These are phyloP conservation scores for Vaccinium macrocarpon DNA, from an alignment of 148 eudicot genomes.

Conservation along the genomic window DNA sequence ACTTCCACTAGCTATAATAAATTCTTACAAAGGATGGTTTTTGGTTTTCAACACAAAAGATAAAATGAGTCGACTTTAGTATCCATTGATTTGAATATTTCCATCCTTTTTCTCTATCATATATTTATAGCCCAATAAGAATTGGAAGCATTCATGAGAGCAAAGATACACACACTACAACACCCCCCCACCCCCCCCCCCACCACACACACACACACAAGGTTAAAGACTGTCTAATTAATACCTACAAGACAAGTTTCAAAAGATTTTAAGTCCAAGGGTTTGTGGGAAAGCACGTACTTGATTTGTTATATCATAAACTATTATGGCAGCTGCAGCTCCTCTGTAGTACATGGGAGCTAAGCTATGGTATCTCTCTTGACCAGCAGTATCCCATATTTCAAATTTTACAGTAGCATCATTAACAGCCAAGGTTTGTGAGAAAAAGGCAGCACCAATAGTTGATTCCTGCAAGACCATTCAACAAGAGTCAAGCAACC, in stretches of 20 bases:
- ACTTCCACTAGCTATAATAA: background rate
- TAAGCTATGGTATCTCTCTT: constrained; percentile 37
- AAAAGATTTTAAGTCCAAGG: background rate
- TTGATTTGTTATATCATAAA: constrained; percentile 40
- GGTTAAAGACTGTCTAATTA: background rate
- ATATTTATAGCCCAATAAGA: background rate
- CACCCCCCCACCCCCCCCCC: too few species aligned
- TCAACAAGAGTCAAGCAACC: background rate
- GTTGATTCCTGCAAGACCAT: constrained; percentile 27
- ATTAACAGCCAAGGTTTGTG: constrained; percentile 34
- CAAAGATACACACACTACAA: background rate
- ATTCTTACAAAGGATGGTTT: background rate
- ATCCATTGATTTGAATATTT: background rate
- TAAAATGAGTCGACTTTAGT: background rate
- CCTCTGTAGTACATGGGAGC: constrained; percentile 33
- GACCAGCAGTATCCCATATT: constrained; percentile 43
- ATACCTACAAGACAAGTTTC: background rate
- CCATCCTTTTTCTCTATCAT: background rate
- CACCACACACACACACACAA: background rate
- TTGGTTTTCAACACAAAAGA: background rate
- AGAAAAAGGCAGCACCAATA: constrained; percentile 40
- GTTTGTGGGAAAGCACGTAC: constrained; percentile 15
- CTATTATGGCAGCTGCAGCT: constrained; percentile 30
- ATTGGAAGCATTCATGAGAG: background rate
- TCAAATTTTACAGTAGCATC: constrained; percentile 38